A percentile compares a stretch with the other conserved stretches of the same genome.
Evolutionary conservation across 2,329 filamentous ascomycete species (phyloP).

Genomic region (Paraconiothyrium sp.): DNA sequence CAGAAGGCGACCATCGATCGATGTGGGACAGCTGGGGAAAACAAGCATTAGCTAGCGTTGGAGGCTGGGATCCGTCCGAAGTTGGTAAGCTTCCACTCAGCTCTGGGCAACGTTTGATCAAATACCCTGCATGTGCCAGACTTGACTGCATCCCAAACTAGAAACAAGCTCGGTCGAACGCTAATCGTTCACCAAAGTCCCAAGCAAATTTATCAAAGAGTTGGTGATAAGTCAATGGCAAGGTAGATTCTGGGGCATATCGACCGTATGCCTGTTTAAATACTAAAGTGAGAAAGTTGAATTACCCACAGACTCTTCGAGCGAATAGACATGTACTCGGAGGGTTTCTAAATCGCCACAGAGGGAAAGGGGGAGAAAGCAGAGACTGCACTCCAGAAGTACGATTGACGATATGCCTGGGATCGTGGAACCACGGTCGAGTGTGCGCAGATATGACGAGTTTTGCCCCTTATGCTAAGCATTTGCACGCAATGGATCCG

Average conservation of each 20-base stretch:
- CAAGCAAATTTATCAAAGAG: not conserved
- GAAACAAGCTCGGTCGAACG: not conserved
- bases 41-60: slow-evolving; percentile 6
- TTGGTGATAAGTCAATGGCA: not conserved
- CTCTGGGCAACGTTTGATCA: not conserved
- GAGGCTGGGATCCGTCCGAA: not conserved
- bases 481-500: not conserved
- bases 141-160: not conserved
- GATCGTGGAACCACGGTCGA: not conserved
- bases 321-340: not conserved
- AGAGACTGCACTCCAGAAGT: too few relatives aligned
- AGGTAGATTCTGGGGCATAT: not conserved
- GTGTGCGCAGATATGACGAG: not conserved
- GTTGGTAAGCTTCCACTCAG: not conserved
- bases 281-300: not conserved
- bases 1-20: not conserved
- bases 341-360: not conserved
- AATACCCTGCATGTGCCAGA: not conserved
- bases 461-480: not conserved
- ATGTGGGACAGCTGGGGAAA: slow-evolving; percentile 9
- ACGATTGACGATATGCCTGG: not conserved
- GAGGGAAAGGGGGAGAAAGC: too few relatives aligned
- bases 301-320: not conserved
- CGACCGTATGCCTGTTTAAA: not conserved
- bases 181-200: not conserved